Evolutionary conservation across 164 flowering plant species (phyloP), one percentile per base, ranked within the genome.

Genomic region (Chimonanthus salicifolius): DNA sequence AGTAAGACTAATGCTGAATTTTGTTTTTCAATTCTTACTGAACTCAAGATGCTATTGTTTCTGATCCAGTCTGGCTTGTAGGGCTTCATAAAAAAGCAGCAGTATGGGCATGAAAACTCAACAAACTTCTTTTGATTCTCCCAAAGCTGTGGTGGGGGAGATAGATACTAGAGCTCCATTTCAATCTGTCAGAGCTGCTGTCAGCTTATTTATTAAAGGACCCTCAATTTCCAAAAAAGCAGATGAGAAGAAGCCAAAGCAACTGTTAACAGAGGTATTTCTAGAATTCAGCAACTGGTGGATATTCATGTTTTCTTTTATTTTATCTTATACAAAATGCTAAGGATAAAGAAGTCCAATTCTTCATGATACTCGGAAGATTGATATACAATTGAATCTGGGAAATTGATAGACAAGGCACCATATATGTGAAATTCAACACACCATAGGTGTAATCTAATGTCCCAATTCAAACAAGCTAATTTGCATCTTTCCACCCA

Each of bases 151-250:
- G 83, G 92, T 91, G 45, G 98, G 98, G 51, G 99, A 95, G 83
- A 89, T 95, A 71, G 98, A 95, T 82, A 95, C 99, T n/a, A 87
- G 98, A 18, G 89, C 98, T 63, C 99, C 99, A 49, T 93, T 95
- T 83, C 93, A 90, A 71, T 95, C 99, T 75, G 99, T 95, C 72
- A 95, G 88, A 88, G 99, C 90, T 83, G 99, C 98, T 54, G 96
- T 92, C 75, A 85, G 82, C 78, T 82, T 93, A 69, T 95, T 95
- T 78, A 98, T 96, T 50, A 92, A 90, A 86, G 94, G 88, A 76
- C 86, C 94, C 67, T 82, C 85, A 74, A 86, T 94, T 9, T 93
- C 91, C 75, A 98, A 85, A 77, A 89, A 83, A 70, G 80, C 85
- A 72, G 69, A 78, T 49, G 74, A 86, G 75, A 92, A 74, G 84